A percentile compares a stretch with the other conserved stretches of the same genome.
These are phyloP conservation scores for Isoetes taiwanensis DNA, from an alignment of 75 land plant genomes.

Conservation along the genomic window DNA sequence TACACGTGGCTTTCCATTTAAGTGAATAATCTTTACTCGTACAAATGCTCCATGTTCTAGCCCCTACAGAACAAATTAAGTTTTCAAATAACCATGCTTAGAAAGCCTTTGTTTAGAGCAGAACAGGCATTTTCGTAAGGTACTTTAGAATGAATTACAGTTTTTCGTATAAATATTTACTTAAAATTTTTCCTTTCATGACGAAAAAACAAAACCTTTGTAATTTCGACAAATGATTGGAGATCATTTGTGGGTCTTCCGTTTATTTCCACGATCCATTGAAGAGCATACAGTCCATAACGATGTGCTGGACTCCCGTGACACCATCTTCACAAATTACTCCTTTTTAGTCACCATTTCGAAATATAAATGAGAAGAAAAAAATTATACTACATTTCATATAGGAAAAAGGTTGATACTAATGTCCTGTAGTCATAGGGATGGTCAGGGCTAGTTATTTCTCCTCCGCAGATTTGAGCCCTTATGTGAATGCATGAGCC, in stretches of 20 bases:
- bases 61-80: conserved; percentile 42
- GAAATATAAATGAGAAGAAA: too few relatives aligned
- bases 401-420: too few relatives aligned
- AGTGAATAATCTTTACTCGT: conserved; percentile 69
- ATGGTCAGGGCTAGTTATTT: too few relatives aligned
- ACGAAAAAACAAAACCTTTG: conserved; percentile 32
- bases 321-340: conserved; percentile 63
- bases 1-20: conserved; percentile 91
- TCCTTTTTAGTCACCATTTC: too few relatives aligned
- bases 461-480: too few relatives aligned
- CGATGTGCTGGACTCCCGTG: conserved; percentile 90
- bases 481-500: too few relatives aligned
- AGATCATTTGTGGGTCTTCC: conserved; percentile 71
- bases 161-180: neutral
- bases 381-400: too few relatives aligned
- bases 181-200: neutral
- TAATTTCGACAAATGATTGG: conserved; percentile 56
- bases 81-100: too few relatives aligned
- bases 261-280: conserved; percentile 92
- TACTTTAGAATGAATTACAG: neutral
- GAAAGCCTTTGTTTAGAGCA: too few relatives aligned
- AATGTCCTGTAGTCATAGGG: too few relatives aligned
- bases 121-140: too few relatives aligned
- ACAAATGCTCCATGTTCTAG: conserved; percentile 75
- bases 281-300: conserved; percentile 87